A percentile compares a stretch with the other conserved stretches of the same genome.
Conservation (phyloP, 2,329 filamentous ascomycete genomes). For the Aspergillus sp. region DNA sequence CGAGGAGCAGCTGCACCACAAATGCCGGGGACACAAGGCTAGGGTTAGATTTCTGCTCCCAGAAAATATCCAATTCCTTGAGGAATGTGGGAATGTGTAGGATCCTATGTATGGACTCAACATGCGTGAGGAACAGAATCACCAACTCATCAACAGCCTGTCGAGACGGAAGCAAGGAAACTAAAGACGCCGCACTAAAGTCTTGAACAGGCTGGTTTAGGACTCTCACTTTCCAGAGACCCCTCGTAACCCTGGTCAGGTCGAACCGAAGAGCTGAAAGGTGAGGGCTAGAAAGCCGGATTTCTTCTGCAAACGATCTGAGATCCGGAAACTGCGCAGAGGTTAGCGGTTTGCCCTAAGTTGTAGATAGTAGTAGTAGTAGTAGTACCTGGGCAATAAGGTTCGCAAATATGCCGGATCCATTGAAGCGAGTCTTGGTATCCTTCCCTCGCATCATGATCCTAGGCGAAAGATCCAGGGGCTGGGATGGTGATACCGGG, state of each 20-base stretch:
- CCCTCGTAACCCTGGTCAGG: slow-evolving; percentile 32
- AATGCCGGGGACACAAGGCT: slow-evolving; percentile 30
- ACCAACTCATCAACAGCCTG: slow-evolving; percentile 39
- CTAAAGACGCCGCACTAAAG: slow-evolving; percentile 30
- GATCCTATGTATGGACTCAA: slow-evolving; percentile 42
- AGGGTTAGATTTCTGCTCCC: slow-evolving; percentile 28
- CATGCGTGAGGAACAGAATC: slow-evolving; percentile 38
- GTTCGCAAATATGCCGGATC: slow-evolving; percentile 41
- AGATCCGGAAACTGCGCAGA: slow-evolving; percentile 38
- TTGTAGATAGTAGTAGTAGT: too few relatives aligned
- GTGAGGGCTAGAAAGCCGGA: slow-evolving; percentile 36
- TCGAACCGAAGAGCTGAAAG: slow-evolving; percentile 35
- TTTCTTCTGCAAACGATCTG: slow-evolving; percentile 37
- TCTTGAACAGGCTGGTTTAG: slow-evolving; percentile 30
- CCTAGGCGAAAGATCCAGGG: slow-evolving; percentile 32
- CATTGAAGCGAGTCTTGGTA: slow-evolving; percentile 42
- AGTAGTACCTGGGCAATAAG: slow-evolving; percentile 37
- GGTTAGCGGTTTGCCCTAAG: slow-evolving; percentile 9
- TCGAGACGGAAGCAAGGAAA: slow-evolving; percentile 35
- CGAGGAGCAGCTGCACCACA: slow-evolving; percentile 37
- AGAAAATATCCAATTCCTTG: slow-evolving; percentile 38
- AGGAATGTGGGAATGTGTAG: slow-evolving; percentile 43
- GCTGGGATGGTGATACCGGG: slow-evolving; percentile 29
- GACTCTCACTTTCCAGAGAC: slow-evolving; percentile 29
- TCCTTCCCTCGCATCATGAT: slow-evolving; percentile 40